phyloP scores from a whole-genome alignment of 176 grass and related monocot species.

The Lolium perenne region DNA sequence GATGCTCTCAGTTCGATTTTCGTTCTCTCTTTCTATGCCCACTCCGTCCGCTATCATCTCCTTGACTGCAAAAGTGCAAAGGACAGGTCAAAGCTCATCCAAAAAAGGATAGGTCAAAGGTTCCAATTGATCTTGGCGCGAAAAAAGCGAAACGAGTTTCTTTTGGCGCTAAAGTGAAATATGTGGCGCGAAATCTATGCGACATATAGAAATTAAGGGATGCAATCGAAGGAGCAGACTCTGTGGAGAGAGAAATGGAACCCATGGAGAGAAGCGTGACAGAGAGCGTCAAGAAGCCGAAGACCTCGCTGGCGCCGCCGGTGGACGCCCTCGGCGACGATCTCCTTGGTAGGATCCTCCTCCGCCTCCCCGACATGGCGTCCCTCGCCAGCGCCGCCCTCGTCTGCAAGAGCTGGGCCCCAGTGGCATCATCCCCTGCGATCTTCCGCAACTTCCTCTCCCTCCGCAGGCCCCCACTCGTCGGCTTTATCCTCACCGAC shows the following conservation, averaged over 20 bases:
- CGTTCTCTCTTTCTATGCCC: too few species aligned
- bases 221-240: not conserved
- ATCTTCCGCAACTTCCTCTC: constrained; percentile 13
- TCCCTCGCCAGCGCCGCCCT: constrained; percentile 2
- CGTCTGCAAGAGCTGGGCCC: constrained; percentile 5
- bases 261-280: not conserved
- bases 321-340: not conserved
- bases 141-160: too few species aligned
- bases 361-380: constrained; percentile 18
- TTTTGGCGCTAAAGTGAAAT: too few species aligned
- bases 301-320: not conserved
- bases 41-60: too few species aligned
- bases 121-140: too few species aligned
- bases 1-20: too few species aligned
- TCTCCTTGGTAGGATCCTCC: not conserved
- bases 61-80: too few species aligned
- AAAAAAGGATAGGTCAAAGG: too few species aligned
- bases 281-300: not conserved
- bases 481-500: constrained; percentile 31
- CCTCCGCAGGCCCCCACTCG: constrained; percentile 10
- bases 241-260: not conserved
- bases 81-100: too few species aligned
- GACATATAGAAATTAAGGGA: not conserved
- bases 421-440: not conserved
- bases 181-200: not conserved